Conservation (phyloP, 805 yeast species). For the Starmerella sp. region DNA sequence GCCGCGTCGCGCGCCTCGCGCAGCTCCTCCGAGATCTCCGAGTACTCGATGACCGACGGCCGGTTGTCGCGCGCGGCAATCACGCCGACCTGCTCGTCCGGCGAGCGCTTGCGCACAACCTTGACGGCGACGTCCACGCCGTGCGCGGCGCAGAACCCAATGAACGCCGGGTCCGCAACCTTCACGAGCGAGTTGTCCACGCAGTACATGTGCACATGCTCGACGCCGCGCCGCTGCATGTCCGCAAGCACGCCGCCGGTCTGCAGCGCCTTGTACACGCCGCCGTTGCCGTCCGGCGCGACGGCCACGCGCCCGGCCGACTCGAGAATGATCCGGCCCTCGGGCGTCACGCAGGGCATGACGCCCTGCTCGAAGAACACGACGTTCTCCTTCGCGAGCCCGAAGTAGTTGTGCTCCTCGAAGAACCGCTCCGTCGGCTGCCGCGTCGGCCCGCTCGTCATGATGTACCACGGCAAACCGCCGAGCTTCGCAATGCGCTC, state of each 20-base stretch:
- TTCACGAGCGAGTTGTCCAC: conserved; percentile 88
- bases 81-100: conserved; percentile 82
- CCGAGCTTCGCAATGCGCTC: conserved; percentile 57
- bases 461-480: conserved; percentile 73
- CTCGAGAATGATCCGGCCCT: conserved; percentile 64
- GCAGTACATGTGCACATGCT: conserved; percentile 92
- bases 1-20: conserved; percentile 50
- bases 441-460: conserved; percentile 90
- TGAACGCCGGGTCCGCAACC: conserved; percentile 82
- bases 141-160: conserved; percentile 71
- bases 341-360: conserved; percentile 69
- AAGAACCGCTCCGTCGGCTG: conserved; percentile 64
- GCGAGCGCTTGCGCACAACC: conserved; percentile 84
- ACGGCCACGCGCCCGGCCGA: conserved; percentile 48
- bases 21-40: conserved; percentile 70
- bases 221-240: conserved; percentile 52
- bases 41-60: conserved; percentile 91
- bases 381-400: conserved; percentile 49
- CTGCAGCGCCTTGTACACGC: conserved; percentile 73
- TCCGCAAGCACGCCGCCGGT: conserved; percentile 57
- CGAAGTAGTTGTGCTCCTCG: conserved; percentile 51
- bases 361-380: conserved; percentile 89
- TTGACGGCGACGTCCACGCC: conserved; percentile 74
- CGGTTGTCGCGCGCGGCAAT: conserved; percentile 49
- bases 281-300: conserved; percentile 98